phyloP scores from a whole-genome alignment of 192 early-diverging fungal genomes.

The Dissophora ornata region DNA sequence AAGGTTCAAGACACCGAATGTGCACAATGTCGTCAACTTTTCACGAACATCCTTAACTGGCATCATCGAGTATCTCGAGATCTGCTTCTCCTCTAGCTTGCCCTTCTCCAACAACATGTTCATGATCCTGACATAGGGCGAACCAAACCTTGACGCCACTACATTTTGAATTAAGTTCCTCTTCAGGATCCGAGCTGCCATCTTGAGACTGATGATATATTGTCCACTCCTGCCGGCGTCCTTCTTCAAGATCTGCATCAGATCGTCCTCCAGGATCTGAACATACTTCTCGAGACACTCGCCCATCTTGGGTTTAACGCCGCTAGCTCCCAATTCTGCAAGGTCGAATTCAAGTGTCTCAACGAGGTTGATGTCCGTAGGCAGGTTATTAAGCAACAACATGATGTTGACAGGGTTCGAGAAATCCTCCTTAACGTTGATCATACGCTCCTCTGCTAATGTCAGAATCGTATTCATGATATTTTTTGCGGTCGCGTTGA shows the following conservation, averaged over 20 bases:
- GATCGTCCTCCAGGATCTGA: conserved; percentile 65
- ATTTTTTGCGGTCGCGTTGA: conserved; percentile 72
- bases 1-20: conserved; percentile 52
- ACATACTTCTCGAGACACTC: conserved; percentile 69
- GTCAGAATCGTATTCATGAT: conserved; percentile 70
- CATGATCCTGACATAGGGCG: conserved; percentile 68
- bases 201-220: conserved; percentile 69
- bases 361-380: conserved; percentile 29
- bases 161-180: conserved; percentile 65
- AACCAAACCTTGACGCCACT: conserved; percentile 70
- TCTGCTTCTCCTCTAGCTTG: conserved; percentile 79
- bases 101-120: conserved; percentile 76
- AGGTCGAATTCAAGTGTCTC: conserved; percentile 40
- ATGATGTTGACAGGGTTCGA: conserved; percentile 26
- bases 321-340: conserved; percentile 26
- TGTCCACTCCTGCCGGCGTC: conserved; percentile 70
- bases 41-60: conserved; percentile 71
- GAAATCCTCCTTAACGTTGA: conserved; percentile 60
- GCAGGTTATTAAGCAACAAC: conserved; percentile 20
- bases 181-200: conserved; percentile 64
- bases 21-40: conserved; percentile 63
- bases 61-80: conserved; percentile 76
- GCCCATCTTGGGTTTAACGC: conserved; percentile 21
- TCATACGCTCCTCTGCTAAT: conserved; percentile 66
- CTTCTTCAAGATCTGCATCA: conserved; percentile 64